phyloP scores from a whole-genome alignment of 1,139 yeast species.

The Eremothecium coryli region DNA sequence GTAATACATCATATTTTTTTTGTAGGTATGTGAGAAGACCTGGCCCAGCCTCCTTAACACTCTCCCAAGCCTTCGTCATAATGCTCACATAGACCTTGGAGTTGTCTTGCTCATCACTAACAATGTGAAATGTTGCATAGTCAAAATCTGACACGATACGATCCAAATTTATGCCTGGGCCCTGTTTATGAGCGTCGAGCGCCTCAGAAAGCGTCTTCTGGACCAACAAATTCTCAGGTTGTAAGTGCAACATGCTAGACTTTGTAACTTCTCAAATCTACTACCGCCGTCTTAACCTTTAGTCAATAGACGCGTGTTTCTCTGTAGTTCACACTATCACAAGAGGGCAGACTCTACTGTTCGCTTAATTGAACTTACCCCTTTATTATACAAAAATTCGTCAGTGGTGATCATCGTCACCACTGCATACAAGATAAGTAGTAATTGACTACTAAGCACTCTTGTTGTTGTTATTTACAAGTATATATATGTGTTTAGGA shows the following conservation, averaged over 20 bases:
- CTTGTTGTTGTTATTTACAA: no score
- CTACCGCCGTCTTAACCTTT: no score
- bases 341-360: no score
- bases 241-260: conserved; percentile 42
- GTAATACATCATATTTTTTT: conserved; percentile 14
- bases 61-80: conserved; percentile 42
- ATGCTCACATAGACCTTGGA: conserved; percentile 21
- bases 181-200: conserved; percentile 26
- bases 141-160: conserved; percentile 91
- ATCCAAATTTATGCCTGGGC: conserved; percentile 58
- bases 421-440: no score
- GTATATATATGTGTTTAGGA: no score
- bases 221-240: conserved; percentile 39
- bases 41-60: conserved; percentile 16
- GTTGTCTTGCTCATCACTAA: conserved; percentile 45
- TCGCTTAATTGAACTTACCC: no score
- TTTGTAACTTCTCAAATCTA: no score
- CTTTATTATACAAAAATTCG: no score
- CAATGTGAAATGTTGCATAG: conserved; percentile 85
- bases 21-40: conserved; percentile 21
- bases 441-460: no score
- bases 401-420: no score
- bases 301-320: no score
- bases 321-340: no score
- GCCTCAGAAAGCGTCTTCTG: conserved; percentile 40